A percentile compares a stretch with the other conserved stretches of the same genome.
phyloP scores from a whole-genome alignment of 2,329 filamentous ascomycete genomes.

The Metarhizium rileyi region DNA sequence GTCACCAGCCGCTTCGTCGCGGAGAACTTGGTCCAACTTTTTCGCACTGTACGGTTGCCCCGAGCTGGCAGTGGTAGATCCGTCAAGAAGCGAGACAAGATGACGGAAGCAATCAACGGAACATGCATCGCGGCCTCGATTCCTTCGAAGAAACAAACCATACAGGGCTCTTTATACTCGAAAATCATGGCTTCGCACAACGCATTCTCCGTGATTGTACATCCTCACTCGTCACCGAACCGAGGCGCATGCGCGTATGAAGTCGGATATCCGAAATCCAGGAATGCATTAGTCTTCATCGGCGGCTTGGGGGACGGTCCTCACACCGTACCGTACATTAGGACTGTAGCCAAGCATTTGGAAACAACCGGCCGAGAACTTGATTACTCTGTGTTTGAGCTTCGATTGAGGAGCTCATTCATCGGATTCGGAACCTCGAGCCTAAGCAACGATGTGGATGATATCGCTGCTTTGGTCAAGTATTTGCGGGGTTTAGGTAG shows the following conservation, averaged over 20 bases:
- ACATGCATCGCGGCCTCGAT: no score
- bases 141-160: neutral
- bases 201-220: slow-evolving; percentile 34
- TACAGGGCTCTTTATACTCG: neutral
- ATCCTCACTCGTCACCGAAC: slow-evolving; percentile 34
- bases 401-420: slow-evolving; percentile 46
- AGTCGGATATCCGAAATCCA: slow-evolving; percentile 27
- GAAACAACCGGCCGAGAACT: slow-evolving; percentile 24
- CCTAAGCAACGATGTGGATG: slow-evolving; percentile 42
- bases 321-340: slow-evolving; percentile 51
- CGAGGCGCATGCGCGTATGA: slow-evolving; percentile 37
- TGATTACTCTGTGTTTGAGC: slow-evolving; percentile 46
- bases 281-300: slow-evolving; percentile 58
- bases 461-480: slow-evolving; percentile 41
- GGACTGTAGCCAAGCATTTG: slow-evolving; percentile 34
- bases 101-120: no score
- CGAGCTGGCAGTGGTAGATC: no score
- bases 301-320: slow-evolving; percentile 63
- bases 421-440: slow-evolving; percentile 40
- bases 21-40: neutral
- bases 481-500: slow-evolving; percentile 42
- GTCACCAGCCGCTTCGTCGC: neutral
- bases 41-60: neutral
- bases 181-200: slow-evolving; percentile 17
- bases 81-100: no score